Evolutionary conservation across 805 yeast species (phyloP).

Genomic region (Lipomyces sp.): DNA sequence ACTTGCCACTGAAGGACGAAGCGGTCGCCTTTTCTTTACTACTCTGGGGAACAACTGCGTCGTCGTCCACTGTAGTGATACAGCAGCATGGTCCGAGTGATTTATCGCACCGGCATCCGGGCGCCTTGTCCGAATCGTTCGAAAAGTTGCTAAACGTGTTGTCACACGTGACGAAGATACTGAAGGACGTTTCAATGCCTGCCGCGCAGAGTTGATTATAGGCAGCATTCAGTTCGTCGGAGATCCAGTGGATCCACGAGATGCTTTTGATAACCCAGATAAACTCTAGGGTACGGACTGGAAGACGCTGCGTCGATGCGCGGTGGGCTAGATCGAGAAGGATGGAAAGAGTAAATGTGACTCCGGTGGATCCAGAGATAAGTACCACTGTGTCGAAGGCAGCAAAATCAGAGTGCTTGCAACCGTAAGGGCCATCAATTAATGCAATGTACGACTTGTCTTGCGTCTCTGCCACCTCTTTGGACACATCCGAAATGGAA

Average conservation of each 20-base stretch:
- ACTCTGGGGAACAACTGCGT: not conserved
- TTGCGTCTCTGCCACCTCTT: not conserved
- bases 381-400: constrained; percentile 51
- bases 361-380: constrained; percentile 54
- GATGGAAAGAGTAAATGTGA: constrained; percentile 52
- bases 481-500: too few species aligned
- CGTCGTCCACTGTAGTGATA: too few species aligned
- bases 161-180: constrained; percentile 11
- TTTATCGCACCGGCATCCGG: too few species aligned
- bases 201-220: not conserved
- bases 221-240: constrained; percentile 15
- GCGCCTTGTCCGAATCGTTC: not conserved
- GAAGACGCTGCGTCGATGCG: not conserved
- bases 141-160: not conserved
- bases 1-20: too few species aligned
- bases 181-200: not conserved
- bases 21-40: not conserved
- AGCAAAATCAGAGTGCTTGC: constrained; percentile 50
- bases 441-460: constrained; percentile 37
- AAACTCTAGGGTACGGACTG: constrained; percentile 13
- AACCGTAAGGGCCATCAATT: constrained; percentile 55
- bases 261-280: constrained; percentile 11
- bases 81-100: too few species aligned
- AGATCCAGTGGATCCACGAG: constrained; percentile 5
- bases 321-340: constrained; percentile 20